Conservation (phyloP, 495 filamentous ascomycete species). For the Pseudoneurospora amorphoporcata region DNA sequence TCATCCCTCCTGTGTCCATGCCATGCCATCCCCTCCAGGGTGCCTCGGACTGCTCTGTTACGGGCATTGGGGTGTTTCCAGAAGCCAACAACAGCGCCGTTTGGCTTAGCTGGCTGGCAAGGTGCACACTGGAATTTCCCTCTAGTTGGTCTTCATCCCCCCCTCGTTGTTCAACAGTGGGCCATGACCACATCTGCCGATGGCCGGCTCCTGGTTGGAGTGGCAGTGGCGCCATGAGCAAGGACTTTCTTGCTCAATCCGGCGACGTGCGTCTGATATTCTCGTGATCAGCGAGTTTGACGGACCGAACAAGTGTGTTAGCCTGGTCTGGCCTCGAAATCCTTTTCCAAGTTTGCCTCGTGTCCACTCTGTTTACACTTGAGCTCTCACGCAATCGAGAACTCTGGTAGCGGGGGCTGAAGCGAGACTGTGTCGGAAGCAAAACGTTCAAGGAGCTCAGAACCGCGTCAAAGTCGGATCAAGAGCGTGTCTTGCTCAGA, state of each 20-base stretch:
- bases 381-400: neutral
- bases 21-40: neutral
- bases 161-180: neutral
- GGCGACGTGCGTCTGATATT: slow-evolving; percentile 6
- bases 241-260: neutral
- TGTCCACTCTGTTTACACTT: neutral
- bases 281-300: neutral
- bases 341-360: neutral
- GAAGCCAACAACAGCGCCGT: slow-evolving; percentile 14
- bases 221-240: slow-evolving; percentile 10
- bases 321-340: neutral
- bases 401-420: neutral
- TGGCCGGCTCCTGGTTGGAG: neutral
- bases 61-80: neutral
- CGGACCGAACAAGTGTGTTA: neutral
- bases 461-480: neutral
- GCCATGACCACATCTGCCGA: neutral
- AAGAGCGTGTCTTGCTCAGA: neutral
- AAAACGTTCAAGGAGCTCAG: neutral
- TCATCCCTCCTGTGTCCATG: neutral
- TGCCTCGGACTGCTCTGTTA: neutral
- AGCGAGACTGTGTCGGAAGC: neutral
- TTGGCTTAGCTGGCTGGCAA: slow-evolving; percentile 14
- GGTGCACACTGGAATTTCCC: slow-evolving; percentile 9
- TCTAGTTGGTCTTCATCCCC: neutral